Evolutionary conservation across 1,284 basidiomycete genomes (phyloP), one percentile per base, ranked within the genome.

Genomic region (Ustilago bromivora): DNA sequence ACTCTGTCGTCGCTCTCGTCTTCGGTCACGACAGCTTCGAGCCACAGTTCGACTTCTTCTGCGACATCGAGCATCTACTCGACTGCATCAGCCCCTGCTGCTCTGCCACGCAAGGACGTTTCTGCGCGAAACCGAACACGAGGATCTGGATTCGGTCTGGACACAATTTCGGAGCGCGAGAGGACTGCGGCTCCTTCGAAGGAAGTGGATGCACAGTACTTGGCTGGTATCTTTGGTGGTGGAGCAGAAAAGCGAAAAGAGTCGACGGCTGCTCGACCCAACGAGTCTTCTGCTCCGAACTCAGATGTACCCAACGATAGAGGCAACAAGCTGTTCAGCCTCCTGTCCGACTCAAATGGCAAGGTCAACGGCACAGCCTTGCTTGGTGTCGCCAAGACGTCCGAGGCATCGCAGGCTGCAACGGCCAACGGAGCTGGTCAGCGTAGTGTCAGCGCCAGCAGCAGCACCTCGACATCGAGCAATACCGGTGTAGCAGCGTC

Each of bases 181-280:
- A 68, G 47, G 61, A 51, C 72, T 6, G 54, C 63, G 12, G 56
- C 49, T 34, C 56, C 63, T 10, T 15, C 41, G 32, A 71, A 73
- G 34, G 68, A 79, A 31, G 65, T 81, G 34, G 79, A 81, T 51
- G 79, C 79, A 13, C 78, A 71, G 53, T 81, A 81, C 23, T 47
- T 81, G 31, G 79, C 79, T 19, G 75, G 63, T 17, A 80, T 81
- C 66, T 81, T 81, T 66, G 79, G 79, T 51, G 79, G 79, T 19
- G 74, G 61, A 19, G 31, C 46, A 54, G 46, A 49, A 40, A 75
- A 64, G 62, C 51, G 61, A 3, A 68, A 53, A 49, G 68, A 76
- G 41, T 41, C 59, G 2, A 13, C 51, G 10, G 35, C 13, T 15
- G 23, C 28, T 32, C 55, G 57, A 8, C 10, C 69, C n/a, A 57